These are phyloP conservation scores for Adansonia rubrostipa DNA, from an alignment of 441 rosid species.

Conservation along the genomic window DNA sequence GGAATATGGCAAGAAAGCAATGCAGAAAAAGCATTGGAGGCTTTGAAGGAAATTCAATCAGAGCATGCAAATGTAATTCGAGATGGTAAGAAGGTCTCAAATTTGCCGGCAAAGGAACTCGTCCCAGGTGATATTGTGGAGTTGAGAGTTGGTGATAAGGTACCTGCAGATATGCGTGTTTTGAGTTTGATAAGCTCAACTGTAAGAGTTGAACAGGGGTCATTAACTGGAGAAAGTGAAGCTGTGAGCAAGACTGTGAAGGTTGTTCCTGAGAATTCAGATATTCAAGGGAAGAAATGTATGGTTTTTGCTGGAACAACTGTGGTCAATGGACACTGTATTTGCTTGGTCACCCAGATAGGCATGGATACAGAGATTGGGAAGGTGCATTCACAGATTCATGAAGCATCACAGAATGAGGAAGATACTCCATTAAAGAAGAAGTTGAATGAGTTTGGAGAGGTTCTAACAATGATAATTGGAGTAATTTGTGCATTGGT, in stretches of 20 bases:
- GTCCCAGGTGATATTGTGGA: too few species aligned
- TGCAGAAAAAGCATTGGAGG: constrained; percentile 86
- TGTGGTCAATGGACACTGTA: constrained; percentile 74
- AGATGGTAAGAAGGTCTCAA: constrained; percentile 50
- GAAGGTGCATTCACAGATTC: constrained; percentile 83
- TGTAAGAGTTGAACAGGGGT: constrained; percentile 81
- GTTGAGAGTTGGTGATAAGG: too few species aligned
- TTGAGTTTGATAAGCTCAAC: constrained; percentile 77
- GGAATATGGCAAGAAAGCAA: constrained; percentile 91
- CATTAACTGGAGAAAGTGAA: constrained; percentile 91
- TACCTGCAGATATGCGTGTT: constrained; percentile 84
- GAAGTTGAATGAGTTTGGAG: constrained; percentile 86
- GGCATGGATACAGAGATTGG: constrained; percentile 90
- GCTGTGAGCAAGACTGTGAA: constrained; percentile 76
- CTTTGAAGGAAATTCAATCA: constrained; percentile 80
- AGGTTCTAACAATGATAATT: constrained; percentile 72
- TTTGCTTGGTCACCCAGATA: constrained; percentile 68
- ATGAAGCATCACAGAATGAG: constrained; percentile 72
- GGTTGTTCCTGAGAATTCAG: constrained; percentile 61
- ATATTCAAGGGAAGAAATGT: constrained; percentile 84
- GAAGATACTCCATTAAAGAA: constrained; percentile 88
- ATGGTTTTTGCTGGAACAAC: constrained; percentile 86
- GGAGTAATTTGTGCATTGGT: constrained; percentile 70
- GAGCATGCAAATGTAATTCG: constrained; percentile 71
- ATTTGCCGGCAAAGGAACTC: constrained; percentile 73